phyloP scores from a whole-genome alignment of 176 grass and related monocot species.

The Carex scoparia region DNA sequence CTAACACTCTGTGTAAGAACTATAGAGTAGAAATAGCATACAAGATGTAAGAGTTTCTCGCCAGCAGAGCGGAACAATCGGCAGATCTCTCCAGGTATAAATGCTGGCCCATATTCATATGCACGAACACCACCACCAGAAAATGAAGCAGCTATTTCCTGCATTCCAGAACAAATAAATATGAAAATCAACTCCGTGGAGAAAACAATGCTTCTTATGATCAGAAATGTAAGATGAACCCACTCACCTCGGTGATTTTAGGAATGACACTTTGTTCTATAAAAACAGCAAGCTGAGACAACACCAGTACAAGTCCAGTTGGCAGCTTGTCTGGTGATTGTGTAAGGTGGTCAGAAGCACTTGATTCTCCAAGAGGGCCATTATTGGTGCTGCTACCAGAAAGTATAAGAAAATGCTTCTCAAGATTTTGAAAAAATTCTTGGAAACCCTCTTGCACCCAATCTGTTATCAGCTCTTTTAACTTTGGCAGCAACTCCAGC shows the following conservation, averaged over 20 bases:
- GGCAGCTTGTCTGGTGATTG: constrained; percentile 56
- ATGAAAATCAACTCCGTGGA: constrained; percentile 12
- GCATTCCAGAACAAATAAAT: constrained; percentile 17
- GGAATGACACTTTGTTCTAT: constrained; percentile 87
- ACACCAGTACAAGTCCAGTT: constrained; percentile 58
- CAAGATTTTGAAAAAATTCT: constrained; percentile 89
- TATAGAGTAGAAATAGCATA: constrained; percentile 34
- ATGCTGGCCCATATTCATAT: constrained; percentile 84
- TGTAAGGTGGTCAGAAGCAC: constrained; percentile 38
- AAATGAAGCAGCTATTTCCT: constrained; percentile 92
- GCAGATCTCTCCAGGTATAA: constrained; percentile 96
- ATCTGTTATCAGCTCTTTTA: constrained; percentile 88
- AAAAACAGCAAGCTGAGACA: constrained; percentile 85
- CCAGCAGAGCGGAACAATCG: constrained; percentile 86
- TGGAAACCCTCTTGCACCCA: constrained; percentile 99
- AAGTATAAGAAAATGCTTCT: constrained; percentile 74
- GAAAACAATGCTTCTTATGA: constrained; percentile 18
- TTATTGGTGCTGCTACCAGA: constrained; percentile 61
- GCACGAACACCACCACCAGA: constrained; percentile 71
- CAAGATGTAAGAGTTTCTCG: constrained; percentile 85
- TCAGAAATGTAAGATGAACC: constrained; percentile 19
- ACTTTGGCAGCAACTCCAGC: constrained; percentile 67
- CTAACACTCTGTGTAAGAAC: constrained; percentile 24
- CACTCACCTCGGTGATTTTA: constrained; percentile 82
- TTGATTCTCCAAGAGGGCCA: constrained; percentile 36